These are phyloP conservation scores for Ramaria rubella DNA, from an alignment of 768 basidiomycete genomes.

Conservation along the genomic window DNA sequence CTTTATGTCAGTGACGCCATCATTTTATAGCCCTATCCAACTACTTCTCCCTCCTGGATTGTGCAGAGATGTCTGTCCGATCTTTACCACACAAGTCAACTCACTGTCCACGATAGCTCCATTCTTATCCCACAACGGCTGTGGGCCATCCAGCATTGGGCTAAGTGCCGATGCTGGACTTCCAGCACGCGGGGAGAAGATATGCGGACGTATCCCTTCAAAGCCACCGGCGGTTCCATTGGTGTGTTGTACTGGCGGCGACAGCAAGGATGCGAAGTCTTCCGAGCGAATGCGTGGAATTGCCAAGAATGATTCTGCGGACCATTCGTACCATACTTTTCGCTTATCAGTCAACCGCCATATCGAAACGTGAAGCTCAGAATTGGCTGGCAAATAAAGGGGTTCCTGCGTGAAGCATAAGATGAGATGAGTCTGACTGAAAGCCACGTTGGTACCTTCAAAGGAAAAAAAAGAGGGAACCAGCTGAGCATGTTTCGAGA, in stretches of 20 bases:
- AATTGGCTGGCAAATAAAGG: conserved; percentile 85
- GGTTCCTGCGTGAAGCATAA: conserved; percentile 59
- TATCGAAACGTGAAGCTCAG: conserved; percentile 86
- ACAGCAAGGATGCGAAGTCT: conserved; percentile 27
- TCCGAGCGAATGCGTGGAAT: conserved; percentile 32
- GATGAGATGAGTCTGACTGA: neutral
- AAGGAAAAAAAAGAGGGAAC: conserved; percentile 97
- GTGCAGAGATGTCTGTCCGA: conserved; percentile 89
- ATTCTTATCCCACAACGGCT: conserved; percentile 10
- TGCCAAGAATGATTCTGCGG: conserved; percentile 86
- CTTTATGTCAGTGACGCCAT: neutral
- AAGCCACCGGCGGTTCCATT: conserved; percentile 10
- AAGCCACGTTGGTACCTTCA: conserved; percentile 47
- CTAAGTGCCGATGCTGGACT: conserved; percentile 6
- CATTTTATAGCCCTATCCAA: conserved; percentile 78
- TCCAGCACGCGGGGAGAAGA: conserved; percentile 9
- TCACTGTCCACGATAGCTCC: conserved; percentile 16
- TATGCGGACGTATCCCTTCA: conserved; percentile 17
- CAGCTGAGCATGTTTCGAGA: conserved; percentile 98
- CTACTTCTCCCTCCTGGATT: conserved; percentile 87
- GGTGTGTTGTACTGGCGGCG: conserved; percentile 15
- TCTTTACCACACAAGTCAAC: conserved; percentile 56
- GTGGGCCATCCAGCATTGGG: conserved; percentile 2
- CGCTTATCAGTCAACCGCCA: conserved; percentile 89
- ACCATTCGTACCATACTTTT: conserved; percentile 99